Evolutionary conservation across 2,329 filamentous ascomycete species (phyloP).

Genomic region (Cytospora piceicola): DNA sequence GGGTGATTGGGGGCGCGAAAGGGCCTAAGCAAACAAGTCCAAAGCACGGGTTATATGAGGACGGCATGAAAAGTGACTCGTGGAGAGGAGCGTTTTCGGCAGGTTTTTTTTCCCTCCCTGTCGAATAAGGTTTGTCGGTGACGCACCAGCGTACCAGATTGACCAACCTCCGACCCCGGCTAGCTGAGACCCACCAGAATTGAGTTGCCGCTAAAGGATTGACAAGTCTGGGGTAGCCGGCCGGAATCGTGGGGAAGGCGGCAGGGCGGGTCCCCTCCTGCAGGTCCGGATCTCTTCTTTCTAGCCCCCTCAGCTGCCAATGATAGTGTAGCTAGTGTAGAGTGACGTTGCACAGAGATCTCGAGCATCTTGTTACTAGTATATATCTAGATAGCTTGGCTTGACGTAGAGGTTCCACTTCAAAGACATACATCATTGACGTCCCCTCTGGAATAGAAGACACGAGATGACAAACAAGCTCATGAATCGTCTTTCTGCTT

Average conservation of each 20-base stretch:
- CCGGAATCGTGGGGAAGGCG: slow-evolving; percentile 18
- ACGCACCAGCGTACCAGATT: neutral
- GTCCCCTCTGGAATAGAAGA: too few species aligned
- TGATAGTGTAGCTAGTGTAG: too few species aligned
- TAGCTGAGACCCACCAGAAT: neutral
- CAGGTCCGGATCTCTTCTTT: neutral
- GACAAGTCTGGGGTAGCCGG: slow-evolving; percentile 10
- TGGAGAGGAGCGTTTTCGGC: slow-evolving; percentile 8
- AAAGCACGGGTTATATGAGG: neutral
- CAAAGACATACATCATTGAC: too few species aligned
- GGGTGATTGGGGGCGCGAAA: neutral
- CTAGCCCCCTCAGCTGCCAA: neutral
- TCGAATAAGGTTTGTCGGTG: slow-evolving; percentile 20
- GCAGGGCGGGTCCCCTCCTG: slow-evolving; percentile 10
- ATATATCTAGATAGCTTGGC: too few species aligned
- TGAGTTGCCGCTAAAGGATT: neutral
- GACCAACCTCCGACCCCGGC: neutral
- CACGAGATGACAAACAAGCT: too few species aligned
- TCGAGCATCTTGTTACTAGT: neutral
- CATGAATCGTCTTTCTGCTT: too few species aligned
- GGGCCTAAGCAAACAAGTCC: neutral
- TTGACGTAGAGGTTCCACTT: too few species aligned
- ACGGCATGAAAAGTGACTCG: neutral
- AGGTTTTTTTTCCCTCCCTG: slow-evolving; percentile 23
- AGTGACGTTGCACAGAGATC: neutral